Base-by-base conservation (phyloP, 331 rosid species). In the Telfairia occidentalis region DNA sequence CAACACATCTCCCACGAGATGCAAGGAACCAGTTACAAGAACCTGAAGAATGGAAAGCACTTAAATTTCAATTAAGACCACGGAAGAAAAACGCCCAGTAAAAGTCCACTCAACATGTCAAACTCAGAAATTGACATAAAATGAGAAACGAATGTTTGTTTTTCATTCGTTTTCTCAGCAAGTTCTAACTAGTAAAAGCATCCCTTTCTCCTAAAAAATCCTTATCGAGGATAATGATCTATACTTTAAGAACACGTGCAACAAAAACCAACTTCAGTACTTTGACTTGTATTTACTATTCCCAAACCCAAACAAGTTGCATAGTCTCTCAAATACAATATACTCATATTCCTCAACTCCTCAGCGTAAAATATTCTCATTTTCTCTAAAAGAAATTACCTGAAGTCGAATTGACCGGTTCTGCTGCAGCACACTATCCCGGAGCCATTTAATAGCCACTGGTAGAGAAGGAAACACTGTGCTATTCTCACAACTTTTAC, bases 1-100 rank as follows among this genome's bases (percentile, higher is more conserved):
- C 89, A 94, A 80, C 69, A 91, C 89, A n/a, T 94, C 97, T 35
- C 98, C 98, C 79, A 91, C 83, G 66, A 94, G 98, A 82, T 94
- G 98, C 58, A 94, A 49, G 58, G 96, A 94, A 71, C 97, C 96
- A 6, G 97, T 89, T 53, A 94, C 96, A 58, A 94, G 96, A 66
- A 94, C 97, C 98, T 94, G 87, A 76, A 69, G 46, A 60, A 77
- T 66, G 79, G 35, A 64, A 74, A 53, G 52, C 77, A 15, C 6
- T 0, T 0, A 4, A 40, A 10, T 5, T 37, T 42, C 11, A 32
- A 32, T 32, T 32, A 32, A 2, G 5, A 32, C 37, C 37, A 5
- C 37, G 37, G 37, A 32, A 32, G 37, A 32, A 32, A 32, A 32
- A 32, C 37, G 5, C 3, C 37, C 37, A 32, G 5, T 32, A n/a